Evolutionary conservation across 306 rosid genomes (phyloP), one percentile per base, ranked within the genome.

Genomic region (Gleditsia sinensis): DNA sequence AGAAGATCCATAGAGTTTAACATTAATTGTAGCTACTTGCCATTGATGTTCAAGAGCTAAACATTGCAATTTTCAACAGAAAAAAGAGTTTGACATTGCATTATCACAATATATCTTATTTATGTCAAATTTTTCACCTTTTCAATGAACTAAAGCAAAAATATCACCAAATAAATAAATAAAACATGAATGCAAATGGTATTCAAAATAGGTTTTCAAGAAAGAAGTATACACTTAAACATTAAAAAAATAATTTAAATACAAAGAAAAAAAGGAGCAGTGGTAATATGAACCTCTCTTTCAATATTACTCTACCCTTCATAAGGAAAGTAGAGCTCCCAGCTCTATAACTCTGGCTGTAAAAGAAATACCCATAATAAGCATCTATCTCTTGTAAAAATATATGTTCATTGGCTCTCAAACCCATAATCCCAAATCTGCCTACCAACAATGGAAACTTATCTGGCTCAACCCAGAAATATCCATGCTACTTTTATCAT

Each of bases 291-390:
- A 24, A 91, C 98, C 98, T 93, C 98, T 72, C 88, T 90, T 32
- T 84, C 28, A 69, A 83, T 75, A 71, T 81, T 76, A 40, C 73
- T 88, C 71, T 81, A 83, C 72, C 85, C 88, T 69, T 82, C 89
- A 39, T 27, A 78, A 53, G 80, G 83, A 78, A 91, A 87, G 89
- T 84, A 88, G 71, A 94, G 88, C 68, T 91, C 97, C 28, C 76
- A 83, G 64, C 72, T 81, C 97, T 96, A 92, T 0, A 72, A 77
- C 56, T 83, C 81, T 30, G 71, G 92, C 99, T 92, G 92, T 81
- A 90, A 69, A 84, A 57, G 27, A 67, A 85, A 74, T 25, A 30
- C 1, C 64, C 58, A 72, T 21, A 55, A 72, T 69, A 32, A 72
- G 40, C 21, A 79, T 58, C 20, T 34, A 83, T 7, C 21, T 36